Base-by-base conservation (phyloP, 2,329 filamentous ascomycete species). In the Chaetothyriales sp. region DNA sequence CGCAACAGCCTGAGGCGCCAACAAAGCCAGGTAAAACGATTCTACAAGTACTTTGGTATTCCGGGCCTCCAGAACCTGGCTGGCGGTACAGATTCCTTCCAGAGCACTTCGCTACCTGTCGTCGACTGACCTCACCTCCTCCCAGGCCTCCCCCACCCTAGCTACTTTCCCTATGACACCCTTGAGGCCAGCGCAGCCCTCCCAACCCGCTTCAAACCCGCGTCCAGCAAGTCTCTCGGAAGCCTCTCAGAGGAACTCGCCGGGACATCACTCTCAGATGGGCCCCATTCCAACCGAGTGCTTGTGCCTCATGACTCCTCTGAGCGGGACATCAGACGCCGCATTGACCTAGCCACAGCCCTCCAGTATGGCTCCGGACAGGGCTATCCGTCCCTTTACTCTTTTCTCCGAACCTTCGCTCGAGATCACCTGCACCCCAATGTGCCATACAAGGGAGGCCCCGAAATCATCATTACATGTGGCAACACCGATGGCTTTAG, bases 81-180 rank as follows among this genome's bases (percentile, higher is more conserved):
- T 9, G 78, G 78, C 61, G 78, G 78, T 76, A 64, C 46, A 59
- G 51, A 45, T 36, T 50, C 44, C 39, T 28, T 52, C 44, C 18
- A 10, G 32, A 10, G 32, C 36, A 47, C 15, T 8, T 47, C 25
- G 48, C 25, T 45, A 42, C n/a, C 36, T 18, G 44, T 44, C 22
- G 44, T 44, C 22, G 42, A 46, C 25, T 19, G 56, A 51, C 46
- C 50, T 54, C 43, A 59, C 44, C 47, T n/a, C 36, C 42, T 36
- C 46, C 26, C 56, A 89, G 86, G 86, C 53, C 77, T 94, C 19
- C 89, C 89, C 15, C 83, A 92, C 66, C 73, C 82, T 42, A 76
- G 77, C 52, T 86, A 86, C 69, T 95, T 95, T 63, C 89, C 89
- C 7, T 95, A 84, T 67, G 88, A 95, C 61, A 92, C 87, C 0